Base-by-base conservation (phyloP, 805 yeast genomes). In the Yamadazyma olivae region DNA sequence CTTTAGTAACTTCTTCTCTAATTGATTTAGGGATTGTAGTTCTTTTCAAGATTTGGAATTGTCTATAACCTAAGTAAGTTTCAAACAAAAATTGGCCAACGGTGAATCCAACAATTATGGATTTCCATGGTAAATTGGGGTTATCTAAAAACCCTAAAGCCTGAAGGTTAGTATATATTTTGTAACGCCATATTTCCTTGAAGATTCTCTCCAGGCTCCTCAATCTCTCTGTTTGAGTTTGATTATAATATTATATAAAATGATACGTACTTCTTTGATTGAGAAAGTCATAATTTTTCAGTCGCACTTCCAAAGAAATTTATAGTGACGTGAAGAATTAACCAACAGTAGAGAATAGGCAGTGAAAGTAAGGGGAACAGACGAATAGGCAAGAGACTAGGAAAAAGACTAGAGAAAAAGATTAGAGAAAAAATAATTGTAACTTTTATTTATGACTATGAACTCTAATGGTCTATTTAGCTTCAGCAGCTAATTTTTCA, bases 401-500 rank as follows among this genome's bases (percentile, higher is more conserved):
- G 23, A 7, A 7, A 10, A 10, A 20, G 7, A 20, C 23, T n/a
- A n/a, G n/a, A n/a, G n/a, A n/a, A n/a, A n/a, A n/a, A n/a, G n/a
- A n/a, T n/a, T n/a, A n/a, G n/a, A n/a, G n/a, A n/a, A n/a, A n/a
- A n/a, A n/a, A 21, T 21, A 21, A 21, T 21, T 9, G 12, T 12
- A 7, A 27, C 30, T 27, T 27, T 27, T 27, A 16, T 16, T 27
- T 27, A 25, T 25, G 28, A 25, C 28, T 25, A 25, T 25, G 28
- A 25, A 15, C 17, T 25, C 28, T 25, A 25, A 7, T 7, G 28
- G 28, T 25, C 28, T 36, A 36, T 21, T 44, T 44, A 59, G 88
- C 75, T 70, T 88, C 96, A 69, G 95, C 80, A 72, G 98, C 98
- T 70, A 93, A 74, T 79, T 91, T 90, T 77, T 93, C 98, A 66